A percentile compares a stretch with the other conserved stretches of the same genome.
Conservation (phyloP, 108 stramenopile genomes). For the Pseudonitzschia multistriata region DNA sequence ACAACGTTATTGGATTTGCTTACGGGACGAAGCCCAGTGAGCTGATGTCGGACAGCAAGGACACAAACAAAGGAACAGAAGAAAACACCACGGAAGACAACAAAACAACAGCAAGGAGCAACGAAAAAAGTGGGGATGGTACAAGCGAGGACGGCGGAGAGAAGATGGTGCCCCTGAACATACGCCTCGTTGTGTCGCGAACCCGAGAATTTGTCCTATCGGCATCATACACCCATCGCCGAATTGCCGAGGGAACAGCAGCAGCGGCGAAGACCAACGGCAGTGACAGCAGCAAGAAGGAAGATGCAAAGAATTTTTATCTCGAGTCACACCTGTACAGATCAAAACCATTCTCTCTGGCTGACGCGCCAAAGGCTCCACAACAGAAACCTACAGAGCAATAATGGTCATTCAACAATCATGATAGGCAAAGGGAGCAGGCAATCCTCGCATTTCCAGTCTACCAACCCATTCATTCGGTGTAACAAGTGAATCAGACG, state of each 20-base stretch:
- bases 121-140: neutral
- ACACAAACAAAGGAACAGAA: neutral
- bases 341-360: constrained; percentile 19
- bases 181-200: constrained; percentile 14
- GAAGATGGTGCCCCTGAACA: constrained; percentile 20
- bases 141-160: neutral
- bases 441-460: too few relatives aligned
- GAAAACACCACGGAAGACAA: neutral
- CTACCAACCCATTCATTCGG: too few relatives aligned
- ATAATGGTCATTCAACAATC: too few relatives aligned
- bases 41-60: neutral
- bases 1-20: constrained; percentile 69
- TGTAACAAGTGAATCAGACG: too few relatives aligned
- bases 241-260: neutral
- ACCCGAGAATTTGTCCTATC: constrained; percentile 19
- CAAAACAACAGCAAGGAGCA: neutral
- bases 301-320: too few relatives aligned
- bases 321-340: constrained; percentile 34
- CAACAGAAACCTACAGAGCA: too few relatives aligned
- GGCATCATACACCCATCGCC: constrained; percentile 30
- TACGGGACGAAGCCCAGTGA: constrained; percentile 45
- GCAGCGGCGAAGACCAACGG: neutral
- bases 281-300: neutral
- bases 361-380: neutral
- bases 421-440: too few relatives aligned